Evolutionary conservation across 1,139 yeast species (phyloP).

Genomic region (Torulaspora pretoriensis): DNA sequence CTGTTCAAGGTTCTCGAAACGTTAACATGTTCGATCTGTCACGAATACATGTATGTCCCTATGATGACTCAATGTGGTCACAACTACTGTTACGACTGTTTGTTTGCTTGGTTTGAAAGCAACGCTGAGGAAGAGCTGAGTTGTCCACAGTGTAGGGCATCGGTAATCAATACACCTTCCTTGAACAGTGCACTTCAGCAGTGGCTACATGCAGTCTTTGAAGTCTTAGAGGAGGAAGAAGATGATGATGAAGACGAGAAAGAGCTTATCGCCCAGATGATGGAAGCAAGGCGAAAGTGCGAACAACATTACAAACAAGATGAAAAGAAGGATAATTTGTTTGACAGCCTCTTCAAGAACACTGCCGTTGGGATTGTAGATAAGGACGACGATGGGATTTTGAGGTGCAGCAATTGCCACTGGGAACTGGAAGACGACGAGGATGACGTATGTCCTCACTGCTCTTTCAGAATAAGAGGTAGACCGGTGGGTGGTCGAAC

Average conservation of each 20-base stretch:
- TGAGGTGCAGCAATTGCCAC: conserved; percentile 73
- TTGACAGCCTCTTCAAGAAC: conserved; percentile 47
- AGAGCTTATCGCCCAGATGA: conserved; percentile 1
- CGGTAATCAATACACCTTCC: conserved; percentile 24
- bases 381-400: conserved; percentile 70
- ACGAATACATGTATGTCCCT: conserved; percentile 34
- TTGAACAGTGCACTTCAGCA: conserved; percentile 31
- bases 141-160: conserved; percentile 35
- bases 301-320: conserved; percentile 41
- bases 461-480: conserved; percentile 33
- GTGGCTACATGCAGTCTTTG: conserved; percentile 21
- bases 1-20: conserved; percentile 25
- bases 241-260: conserved; percentile 13
- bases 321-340: conserved; percentile 38
- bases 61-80: conserved; percentile 35
- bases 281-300: conserved; percentile 13
- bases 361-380: conserved; percentile 53
- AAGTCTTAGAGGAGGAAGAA: conserved; percentile 11
- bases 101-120: conserved; percentile 29
- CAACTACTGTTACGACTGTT: conserved; percentile 32
- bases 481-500: conserved; percentile 5
- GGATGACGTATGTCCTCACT: conserved; percentile 49
- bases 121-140: conserved; percentile 26
- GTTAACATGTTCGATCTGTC: conserved; percentile 33
- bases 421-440: conserved; percentile 58